Evolutionary conservation across 2,329 filamentous ascomycete genomes (phyloP).

Genomic region (Arthrobotrys musiformis): DNA sequence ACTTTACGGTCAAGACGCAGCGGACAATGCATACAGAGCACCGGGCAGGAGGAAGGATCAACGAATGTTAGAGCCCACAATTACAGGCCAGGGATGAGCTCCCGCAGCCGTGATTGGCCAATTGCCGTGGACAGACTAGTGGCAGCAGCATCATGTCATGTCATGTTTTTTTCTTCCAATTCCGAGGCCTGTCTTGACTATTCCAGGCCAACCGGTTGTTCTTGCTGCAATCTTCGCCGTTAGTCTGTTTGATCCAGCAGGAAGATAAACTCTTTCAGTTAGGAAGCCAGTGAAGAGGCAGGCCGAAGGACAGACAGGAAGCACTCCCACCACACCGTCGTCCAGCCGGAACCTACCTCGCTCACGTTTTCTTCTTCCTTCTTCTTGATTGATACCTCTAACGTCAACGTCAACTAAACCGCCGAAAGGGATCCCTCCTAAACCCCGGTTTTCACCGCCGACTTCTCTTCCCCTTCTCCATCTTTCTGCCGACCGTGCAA

Average conservation of each 20-base stretch:
- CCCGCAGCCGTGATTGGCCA: conserved; percentile 46
- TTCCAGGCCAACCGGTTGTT: conserved; percentile 21
- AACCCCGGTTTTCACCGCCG: conserved; percentile 13
- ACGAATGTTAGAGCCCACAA: conserved; percentile 26
- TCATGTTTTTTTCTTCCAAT: conserved; percentile 36
- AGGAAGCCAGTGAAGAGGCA: not conserved
- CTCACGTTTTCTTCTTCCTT: conserved; percentile 10
- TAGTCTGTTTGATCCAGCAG: conserved; percentile 12
- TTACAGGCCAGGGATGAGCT: conserved; percentile 20
- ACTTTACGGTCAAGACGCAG: no score
- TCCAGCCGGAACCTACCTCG: not conserved
- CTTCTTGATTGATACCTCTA: not conserved
- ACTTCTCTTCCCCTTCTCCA: conserved; percentile 1
- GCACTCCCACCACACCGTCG: conserved; percentile 12
- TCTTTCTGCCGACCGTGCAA: not conserved
- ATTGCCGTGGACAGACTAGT: conserved; percentile 26
- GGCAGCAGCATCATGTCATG: conserved; percentile 53
- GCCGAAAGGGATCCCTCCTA: conserved; percentile 12
- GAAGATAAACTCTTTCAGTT: not conserved
- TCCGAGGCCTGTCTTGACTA: conserved; percentile 22
- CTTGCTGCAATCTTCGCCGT: conserved; percentile 14
- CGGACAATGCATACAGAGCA: not conserved
- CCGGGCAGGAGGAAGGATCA: conserved; percentile 16
- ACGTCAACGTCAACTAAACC: conserved; percentile 2
- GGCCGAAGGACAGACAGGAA: no score